Conservation (phyloP, 2,329 filamentous ascomycete genomes). For the Hirsutella thompsonii region DNA sequence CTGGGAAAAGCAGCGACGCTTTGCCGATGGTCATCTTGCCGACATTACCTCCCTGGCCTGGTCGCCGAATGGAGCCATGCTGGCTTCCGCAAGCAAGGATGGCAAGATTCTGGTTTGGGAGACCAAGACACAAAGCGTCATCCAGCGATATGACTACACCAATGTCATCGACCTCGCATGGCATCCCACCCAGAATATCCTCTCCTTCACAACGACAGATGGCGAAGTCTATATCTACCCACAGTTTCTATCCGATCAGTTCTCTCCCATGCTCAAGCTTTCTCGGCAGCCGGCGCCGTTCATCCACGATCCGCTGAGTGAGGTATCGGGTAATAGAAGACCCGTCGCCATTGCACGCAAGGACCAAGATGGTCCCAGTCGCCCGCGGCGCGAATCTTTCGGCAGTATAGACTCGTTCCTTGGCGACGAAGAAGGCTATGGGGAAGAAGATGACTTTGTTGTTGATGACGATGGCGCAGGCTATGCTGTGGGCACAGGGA, state of each 20-base stretch:
- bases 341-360: conserved; percentile 34
- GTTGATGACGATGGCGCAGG: conserved; percentile 92
- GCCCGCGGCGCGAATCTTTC: conserved; percentile 47
- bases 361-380: conserved; percentile 30
- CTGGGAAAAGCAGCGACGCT: conserved; percentile 75
- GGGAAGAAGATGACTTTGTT: conserved; percentile 67
- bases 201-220: conserved; percentile 85
- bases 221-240: conserved; percentile 88
- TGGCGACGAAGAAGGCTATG: conserved; percentile 38
- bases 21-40: conserved; percentile 66
- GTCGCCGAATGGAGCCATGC: conserved; percentile 87
- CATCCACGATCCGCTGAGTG: conserved; percentile 64
- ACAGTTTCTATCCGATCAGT: conserved; percentile 50
- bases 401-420: conserved; percentile 80
- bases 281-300: conserved; percentile 67
- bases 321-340: conserved; percentile 53
- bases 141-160: conserved; percentile 66
- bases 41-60: conserved; percentile 81
- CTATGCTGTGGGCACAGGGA: conserved; percentile 50
- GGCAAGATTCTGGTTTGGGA: conserved; percentile 75
- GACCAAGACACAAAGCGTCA: conserved; percentile 68
- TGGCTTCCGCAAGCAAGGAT: conserved; percentile 59
- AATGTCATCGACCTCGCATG: conserved; percentile 80
- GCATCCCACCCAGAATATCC: conserved; percentile 80
- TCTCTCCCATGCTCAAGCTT: conserved; percentile 41